phyloP scores from a whole-genome alignment of 2,329 filamentous ascomycete genomes.

The Juglanconis sp. region DNA sequence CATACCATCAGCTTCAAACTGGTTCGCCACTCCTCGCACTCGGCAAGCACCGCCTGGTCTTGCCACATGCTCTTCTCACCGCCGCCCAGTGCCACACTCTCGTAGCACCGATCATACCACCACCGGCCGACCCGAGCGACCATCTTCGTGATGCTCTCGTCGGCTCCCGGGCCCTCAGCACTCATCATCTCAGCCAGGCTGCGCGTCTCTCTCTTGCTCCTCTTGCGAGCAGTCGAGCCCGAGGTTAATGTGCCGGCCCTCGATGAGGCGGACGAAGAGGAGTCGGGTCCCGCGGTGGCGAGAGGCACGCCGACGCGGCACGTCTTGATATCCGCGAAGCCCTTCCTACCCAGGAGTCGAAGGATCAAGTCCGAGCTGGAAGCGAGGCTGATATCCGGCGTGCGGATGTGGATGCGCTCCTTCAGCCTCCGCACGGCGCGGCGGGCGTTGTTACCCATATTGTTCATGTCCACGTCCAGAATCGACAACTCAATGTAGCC shows the following conservation, averaged over 20 bases:
- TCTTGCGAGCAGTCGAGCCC: conserved; percentile 19
- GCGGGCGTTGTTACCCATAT: conserved; percentile 72
- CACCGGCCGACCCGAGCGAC: conserved; percentile 88
- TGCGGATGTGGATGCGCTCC: conserved; percentile 61
- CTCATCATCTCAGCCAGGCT: conserved; percentile 70
- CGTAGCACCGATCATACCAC: conserved; percentile 96
- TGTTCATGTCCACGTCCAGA: conserved; percentile 76
- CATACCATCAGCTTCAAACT: conserved; percentile 90
- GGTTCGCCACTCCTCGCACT: conserved; percentile 83
- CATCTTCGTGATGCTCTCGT: conserved; percentile 87
- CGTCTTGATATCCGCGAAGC: conserved; percentile 70
- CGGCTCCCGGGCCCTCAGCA: conserved; percentile 65
- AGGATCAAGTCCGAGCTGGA: conserved; percentile 61
- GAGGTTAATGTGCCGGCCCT: conserved; percentile 15
- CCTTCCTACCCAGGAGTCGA: conserved; percentile 63
- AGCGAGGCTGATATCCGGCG: conserved; percentile 58
- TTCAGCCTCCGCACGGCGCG: conserved; percentile 69
- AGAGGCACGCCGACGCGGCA: conserved; percentile 78
- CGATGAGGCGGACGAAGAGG: conserved; percentile 32
- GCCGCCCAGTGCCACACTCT: conserved; percentile 57
- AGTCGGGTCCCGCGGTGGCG: conserved; percentile 43
- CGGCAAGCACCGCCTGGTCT: conserved; percentile 69
- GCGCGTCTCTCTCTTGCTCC: conserved; percentile 42
- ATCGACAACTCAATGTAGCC: conserved; percentile 78
- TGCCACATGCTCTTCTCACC: conserved; percentile 68